Evolutionary conservation across 2,329 filamentous ascomycete genomes (phyloP).

Genomic region (Chaetomium olivaceum): DNA sequence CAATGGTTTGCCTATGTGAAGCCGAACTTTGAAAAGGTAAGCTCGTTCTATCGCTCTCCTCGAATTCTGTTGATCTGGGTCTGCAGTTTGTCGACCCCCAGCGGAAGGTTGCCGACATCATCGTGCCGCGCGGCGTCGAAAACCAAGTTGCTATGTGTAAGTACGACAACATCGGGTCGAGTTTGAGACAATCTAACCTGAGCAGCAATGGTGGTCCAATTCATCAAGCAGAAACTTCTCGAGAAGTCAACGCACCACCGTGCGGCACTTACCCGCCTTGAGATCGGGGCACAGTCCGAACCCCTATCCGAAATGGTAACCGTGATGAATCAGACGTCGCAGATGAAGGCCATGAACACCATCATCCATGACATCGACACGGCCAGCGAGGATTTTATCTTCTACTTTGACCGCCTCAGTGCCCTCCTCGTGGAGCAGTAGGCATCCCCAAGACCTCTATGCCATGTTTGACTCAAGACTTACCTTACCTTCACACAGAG

Average conservation of each 20-base stretch:
- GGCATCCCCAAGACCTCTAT: constrained; percentile 32
- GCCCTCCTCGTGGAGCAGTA: constrained; percentile 80
- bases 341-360: constrained; percentile 85
- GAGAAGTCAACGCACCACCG: constrained; percentile 85
- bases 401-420: constrained; percentile 91
- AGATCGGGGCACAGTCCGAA: constrained; percentile 68
- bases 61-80: constrained; percentile 16
- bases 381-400: constrained; percentile 86
- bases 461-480: not conserved
- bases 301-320: constrained; percentile 74
- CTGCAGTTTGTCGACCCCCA: constrained; percentile 84
- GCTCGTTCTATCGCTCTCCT: not conserved
- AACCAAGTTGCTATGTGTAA: constrained; percentile 86
- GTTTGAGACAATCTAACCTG: not conserved
- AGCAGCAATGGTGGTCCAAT: constrained; percentile 88
- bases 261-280: constrained; percentile 73
- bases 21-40: constrained; percentile 83
- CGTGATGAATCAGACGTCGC: constrained; percentile 72
- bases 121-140: constrained; percentile 91
- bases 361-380: constrained; percentile 82
- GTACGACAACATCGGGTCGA: constrained; percentile 29
- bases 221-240: constrained; percentile 82
- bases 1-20: constrained; percentile 98
- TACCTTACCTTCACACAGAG: constrained; percentile 52
- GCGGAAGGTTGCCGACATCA: constrained; percentile 87